Conservation (phyloP, 768 basidiomycete genomes). For the Sutorius australiensis region DNA sequence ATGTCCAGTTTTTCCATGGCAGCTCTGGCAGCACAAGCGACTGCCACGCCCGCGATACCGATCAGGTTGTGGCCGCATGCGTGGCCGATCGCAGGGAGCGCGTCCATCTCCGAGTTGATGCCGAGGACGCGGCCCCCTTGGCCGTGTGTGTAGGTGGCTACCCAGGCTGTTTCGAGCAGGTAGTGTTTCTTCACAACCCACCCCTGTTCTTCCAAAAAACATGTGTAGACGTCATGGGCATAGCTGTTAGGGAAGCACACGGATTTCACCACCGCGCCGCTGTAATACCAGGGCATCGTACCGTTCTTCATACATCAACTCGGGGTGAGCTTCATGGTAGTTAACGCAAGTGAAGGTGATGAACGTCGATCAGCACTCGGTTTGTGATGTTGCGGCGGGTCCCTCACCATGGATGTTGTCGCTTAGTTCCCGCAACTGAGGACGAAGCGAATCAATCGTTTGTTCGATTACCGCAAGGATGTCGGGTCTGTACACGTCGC, state of each 20-base stretch:
- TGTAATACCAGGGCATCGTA: constrained; percentile 27
- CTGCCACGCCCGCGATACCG: constrained; percentile 68
- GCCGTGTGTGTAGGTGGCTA: constrained; percentile 64
- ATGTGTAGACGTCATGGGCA: constrained; percentile 67
- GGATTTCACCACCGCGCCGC: neutral
- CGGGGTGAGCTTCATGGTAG: constrained; percentile 56
- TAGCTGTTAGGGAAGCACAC: constrained; percentile 37
- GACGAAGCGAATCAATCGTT: constrained; percentile 49
- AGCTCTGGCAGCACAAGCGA: constrained; percentile 64
- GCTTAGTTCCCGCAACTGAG: constrained; percentile 59
- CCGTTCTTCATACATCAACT: constrained; percentile 66
- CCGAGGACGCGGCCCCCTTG: constrained; percentile 68
- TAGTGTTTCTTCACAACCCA: constrained; percentile 62
- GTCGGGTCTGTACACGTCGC: constrained; percentile 51
- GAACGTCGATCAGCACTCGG: constrained; percentile 1
- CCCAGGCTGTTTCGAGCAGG: constrained; percentile 72
- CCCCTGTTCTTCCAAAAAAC: constrained; percentile 62
- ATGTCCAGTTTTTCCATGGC: constrained; percentile 61
- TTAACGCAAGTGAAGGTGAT: neutral
- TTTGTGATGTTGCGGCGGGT: neutral
- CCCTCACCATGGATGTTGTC: constrained; percentile 65
- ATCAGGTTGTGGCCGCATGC: constrained; percentile 85
- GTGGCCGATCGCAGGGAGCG: constrained; percentile 57
- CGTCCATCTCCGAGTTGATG: constrained; percentile 77
- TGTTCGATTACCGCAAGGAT: constrained; percentile 57